Base-by-base conservation (phyloP, 2,329 filamentous ascomycete species). In the Xylariaceae sp. region DNA sequence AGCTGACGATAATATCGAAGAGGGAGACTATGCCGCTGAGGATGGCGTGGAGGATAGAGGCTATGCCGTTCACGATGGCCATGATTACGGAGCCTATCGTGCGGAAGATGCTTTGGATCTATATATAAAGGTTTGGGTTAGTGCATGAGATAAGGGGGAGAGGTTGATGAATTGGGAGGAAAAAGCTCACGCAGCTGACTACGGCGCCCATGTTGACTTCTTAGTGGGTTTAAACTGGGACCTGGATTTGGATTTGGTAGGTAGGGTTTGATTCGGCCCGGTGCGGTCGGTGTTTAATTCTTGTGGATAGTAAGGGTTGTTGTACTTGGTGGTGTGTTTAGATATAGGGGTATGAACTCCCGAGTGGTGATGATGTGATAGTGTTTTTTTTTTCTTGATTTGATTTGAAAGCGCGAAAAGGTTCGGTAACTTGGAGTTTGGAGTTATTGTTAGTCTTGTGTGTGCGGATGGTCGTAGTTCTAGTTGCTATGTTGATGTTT, bases 141-240 rank as follows among this genome's bases (percentile, higher is more conserved):
- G 32, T 34, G 1, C 6, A 34, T 37, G 8, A 3, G 35, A 11
- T 37, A 9, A 29, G 27, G 8, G 6, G 6, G 11, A 41, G 46
- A 32, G 40, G 43, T 12, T 32, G 2, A 19, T 19, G 35, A 11
- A 37, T 37, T 6, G 29, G 8, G 9, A 29, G 11, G 6, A 27
- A 35, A 40, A 19, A 50, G 80, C 87, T 67, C 88, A 92, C 88
- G 70, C 88, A 91, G 70, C 88, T 91, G 63, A 90, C 78, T 67
- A 94, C 85, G 72, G 86, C 88, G 75, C 89, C 89, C 89, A 94
- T 92, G 64, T 72, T 85, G 47, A 37, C 48, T 41, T 6, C 73
- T 37, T 37, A 19, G 19, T 19, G 19, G 19, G 19, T 19, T 19
- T 19, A 19, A 19, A 19, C 19, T 66, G 51, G 57, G 30, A 63